Evolutionary conservation across 768 basidiomycete species (phyloP).

Genomic region (Boletus tomentosulus): DNA sequence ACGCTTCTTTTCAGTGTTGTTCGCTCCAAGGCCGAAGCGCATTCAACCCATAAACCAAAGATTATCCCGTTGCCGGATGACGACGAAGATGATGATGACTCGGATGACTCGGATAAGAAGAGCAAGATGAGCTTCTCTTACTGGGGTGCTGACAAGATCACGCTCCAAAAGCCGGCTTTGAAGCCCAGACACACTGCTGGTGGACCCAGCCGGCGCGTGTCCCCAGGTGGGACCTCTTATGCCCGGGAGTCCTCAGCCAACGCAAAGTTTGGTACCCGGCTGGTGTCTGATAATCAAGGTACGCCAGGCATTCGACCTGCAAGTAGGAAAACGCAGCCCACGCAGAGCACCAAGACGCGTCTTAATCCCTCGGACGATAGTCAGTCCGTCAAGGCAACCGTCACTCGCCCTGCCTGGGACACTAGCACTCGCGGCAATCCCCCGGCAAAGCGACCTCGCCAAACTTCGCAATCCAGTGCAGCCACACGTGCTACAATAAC

Average conservation of each 20-base stretch:
- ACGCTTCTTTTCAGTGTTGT: conserved; percentile 48
- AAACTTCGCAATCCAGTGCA: conserved; percentile 70
- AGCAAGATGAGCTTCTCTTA: conserved; percentile 95
- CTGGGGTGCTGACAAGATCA: conserved; percentile 90
- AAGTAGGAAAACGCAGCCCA: conserved; percentile 55
- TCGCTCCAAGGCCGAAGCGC: conserved; percentile 61
- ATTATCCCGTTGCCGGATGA: conserved; percentile 69
- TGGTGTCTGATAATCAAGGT: conserved; percentile 58
- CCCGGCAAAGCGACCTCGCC: conserved; percentile 57
- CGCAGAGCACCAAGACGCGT: conserved; percentile 40
- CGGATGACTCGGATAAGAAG: conserved; percentile 83
- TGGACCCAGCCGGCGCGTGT: conserved; percentile 35
- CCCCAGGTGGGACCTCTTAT: conserved; percentile 51
- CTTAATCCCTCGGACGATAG: conserved; percentile 59
- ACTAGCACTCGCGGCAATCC: conserved; percentile 46
- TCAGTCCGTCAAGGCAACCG: conserved; percentile 65
- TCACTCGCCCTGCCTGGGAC: conserved; percentile 74
- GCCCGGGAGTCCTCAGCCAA: conserved; percentile 82
- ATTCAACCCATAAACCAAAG: conserved; percentile 54
- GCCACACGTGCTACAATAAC: conserved; percentile 41
- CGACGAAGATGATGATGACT: conserved; percentile 56
- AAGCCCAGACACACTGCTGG: conserved; percentile 40
- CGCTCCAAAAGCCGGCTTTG: conserved; percentile 72
- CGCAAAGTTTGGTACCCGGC: conserved; percentile 87
- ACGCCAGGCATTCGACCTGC: conserved; percentile 48